phyloP scores from a whole-genome alignment of 1,284 basidiomycete species.

The Malassezia furfur region DNA sequence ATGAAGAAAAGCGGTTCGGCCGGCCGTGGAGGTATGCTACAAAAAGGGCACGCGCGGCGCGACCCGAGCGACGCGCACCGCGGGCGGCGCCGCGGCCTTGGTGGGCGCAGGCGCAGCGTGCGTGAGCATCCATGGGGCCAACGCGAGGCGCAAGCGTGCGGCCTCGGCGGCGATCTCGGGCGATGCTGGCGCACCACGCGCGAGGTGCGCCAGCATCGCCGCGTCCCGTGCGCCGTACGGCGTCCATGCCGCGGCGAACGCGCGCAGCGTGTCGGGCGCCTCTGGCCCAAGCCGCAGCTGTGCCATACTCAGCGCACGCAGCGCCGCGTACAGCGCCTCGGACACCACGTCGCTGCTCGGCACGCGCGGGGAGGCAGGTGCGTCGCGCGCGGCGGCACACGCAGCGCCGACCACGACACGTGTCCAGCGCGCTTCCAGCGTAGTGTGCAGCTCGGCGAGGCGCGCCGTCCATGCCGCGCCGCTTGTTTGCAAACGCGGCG shows the following conservation, averaged over 20 bases:
- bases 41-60: constrained; percentile 9
- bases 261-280: not conserved
- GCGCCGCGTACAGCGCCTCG: not conserved
- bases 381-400: not conserved
- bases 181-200: not conserved
- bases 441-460: not conserved
- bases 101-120: not conserved
- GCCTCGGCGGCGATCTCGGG: not conserved
- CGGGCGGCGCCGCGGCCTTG: not conserved
- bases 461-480: not conserved
- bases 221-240: not conserved
- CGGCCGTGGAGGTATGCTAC: constrained; percentile 5
- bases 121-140: constrained; percentile 2
- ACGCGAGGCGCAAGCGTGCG: not conserved
- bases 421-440: not conserved
- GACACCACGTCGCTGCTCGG: not conserved
- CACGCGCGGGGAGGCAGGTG: too few species aligned
- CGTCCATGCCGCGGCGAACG: not conserved
- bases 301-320: not conserved
- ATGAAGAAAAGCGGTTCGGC: not conserved
- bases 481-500: not conserved
- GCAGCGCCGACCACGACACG: not conserved
- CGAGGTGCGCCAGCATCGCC: constrained; percentile 1
- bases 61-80: constrained; percentile 2
- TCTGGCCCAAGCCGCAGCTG: not conserved